These are phyloP conservation scores for Heliamphora exappendiculata DNA, from an alignment of 148 eudicot genomes.

Conservation along the genomic window DNA sequence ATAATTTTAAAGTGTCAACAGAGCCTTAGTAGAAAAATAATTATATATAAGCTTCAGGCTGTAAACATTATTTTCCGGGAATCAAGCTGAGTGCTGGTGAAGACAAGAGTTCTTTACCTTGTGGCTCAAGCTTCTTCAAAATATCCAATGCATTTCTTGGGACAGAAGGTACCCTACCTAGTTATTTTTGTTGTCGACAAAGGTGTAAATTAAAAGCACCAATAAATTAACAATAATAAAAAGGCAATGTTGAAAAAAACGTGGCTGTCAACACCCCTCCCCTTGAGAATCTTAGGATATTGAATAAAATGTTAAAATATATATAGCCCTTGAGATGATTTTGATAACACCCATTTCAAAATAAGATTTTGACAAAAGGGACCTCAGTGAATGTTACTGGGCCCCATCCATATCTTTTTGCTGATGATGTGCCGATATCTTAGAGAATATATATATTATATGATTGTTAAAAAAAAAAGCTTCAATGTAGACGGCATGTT, in stretches of 20 bases:
- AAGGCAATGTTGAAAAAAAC: background rate
- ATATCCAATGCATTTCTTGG: background rate
- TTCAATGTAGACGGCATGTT: no score
- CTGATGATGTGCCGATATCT: no score
- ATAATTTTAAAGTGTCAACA: no score
- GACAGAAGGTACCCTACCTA: background rate
- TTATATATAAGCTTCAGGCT: no score
- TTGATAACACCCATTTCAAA: background rate
- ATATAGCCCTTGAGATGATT: background rate
- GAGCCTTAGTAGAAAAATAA: no score
- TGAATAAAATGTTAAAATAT: constrained; percentile 10
- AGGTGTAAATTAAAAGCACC: background rate
- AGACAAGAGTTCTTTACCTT: background rate
- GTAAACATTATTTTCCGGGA: background rate
- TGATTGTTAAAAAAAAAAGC: no score
- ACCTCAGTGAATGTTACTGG: background rate
- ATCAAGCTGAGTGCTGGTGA: no score
- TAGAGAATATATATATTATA: no score
- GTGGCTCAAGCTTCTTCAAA: background rate
- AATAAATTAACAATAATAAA: background rate
- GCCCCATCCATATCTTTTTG: background rate
- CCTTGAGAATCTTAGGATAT: constrained; percentile 14
- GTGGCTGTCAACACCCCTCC: background rate
- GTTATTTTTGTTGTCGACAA: constrained; percentile 3
- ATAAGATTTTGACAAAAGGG: background rate